A percentile compares a stretch with the other conserved stretches of the same genome.
These are phyloP conservation scores for Fonsecaea monophora DNA, from an alignment of 2,329 filamentous ascomycete species.

Conservation along the genomic window DNA sequence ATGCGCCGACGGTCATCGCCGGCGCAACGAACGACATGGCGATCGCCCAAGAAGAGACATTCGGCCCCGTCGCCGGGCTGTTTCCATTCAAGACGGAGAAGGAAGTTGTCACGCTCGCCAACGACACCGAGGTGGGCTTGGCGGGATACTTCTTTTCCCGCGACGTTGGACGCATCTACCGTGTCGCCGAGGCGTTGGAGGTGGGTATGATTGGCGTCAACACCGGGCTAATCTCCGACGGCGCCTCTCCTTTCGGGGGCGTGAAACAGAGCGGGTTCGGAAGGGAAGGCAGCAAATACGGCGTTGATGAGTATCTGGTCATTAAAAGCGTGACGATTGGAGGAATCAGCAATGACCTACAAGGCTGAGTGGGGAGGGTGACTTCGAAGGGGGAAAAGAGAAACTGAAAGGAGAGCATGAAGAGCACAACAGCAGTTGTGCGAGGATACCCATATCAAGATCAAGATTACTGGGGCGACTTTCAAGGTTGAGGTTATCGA, in stretches of 20 bases:
- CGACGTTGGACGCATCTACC: slow-evolving; percentile 64
- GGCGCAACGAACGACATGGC: slow-evolving; percentile 87
- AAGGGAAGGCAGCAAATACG: slow-evolving; percentile 75
- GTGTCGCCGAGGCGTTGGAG: slow-evolving; percentile 64
- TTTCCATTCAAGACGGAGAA: slow-evolving; percentile 89
- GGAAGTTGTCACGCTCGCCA: slow-evolving; percentile 85
- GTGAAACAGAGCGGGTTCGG: slow-evolving; percentile 85
- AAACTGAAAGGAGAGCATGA: neutral
- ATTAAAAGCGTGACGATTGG: slow-evolving; percentile 74
- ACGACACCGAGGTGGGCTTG: slow-evolving; percentile 81
- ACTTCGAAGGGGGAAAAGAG: neutral
- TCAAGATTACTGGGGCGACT: too few species aligned
- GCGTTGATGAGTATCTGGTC: slow-evolving; percentile 73
- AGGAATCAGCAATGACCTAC: slow-evolving; percentile 65
- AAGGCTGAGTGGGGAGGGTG: slow-evolving; percentile 45
- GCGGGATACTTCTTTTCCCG: slow-evolving; percentile 91
- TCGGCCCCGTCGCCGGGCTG: slow-evolving; percentile 88
- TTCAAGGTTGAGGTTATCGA: too few species aligned
- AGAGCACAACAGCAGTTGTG: neutral
- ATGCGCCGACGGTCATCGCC: slow-evolving; percentile 84
- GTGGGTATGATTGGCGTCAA: slow-evolving; percentile 68
- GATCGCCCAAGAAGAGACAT: slow-evolving; percentile 87
- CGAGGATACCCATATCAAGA: too few species aligned
- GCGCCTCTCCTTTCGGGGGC: slow-evolving; percentile 71
- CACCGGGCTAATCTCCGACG: slow-evolving; percentile 68